Percentiles rank a stretch among this genome's conserved stretches.
Evolutionary conservation across 495 filamentous ascomycete genomes (phyloP).

Genomic region (Xylaria nigripes): DNA sequence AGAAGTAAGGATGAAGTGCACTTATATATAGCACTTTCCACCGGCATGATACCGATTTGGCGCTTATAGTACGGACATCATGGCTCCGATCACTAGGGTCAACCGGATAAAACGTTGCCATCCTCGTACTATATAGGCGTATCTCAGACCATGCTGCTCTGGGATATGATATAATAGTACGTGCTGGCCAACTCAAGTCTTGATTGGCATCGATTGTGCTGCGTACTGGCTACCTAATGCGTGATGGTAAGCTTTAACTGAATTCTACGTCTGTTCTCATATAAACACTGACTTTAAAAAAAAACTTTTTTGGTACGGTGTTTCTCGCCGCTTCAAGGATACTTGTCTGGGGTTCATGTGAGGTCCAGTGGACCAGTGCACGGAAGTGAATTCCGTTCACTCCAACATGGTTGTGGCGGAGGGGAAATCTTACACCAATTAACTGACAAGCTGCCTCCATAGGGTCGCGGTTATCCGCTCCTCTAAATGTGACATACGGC

Average conservation of each 20-base stretch:
- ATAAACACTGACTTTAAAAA: neutral
- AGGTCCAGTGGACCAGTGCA: neutral
- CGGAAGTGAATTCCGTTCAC: slow-evolving; percentile 2
- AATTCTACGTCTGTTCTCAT: neutral
- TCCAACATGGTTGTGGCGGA: neutral
- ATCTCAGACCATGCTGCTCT: neutral
- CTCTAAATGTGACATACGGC: no score
- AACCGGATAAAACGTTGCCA: neutral
- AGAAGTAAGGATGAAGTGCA: neutral
- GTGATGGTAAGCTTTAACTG: no score
- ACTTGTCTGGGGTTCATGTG: neutral
- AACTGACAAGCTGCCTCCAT: neutral
- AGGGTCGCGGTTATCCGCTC: no score
- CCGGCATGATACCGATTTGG: neutral
- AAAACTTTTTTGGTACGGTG: no score
- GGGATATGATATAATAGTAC: neutral
- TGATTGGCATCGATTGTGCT: neutral
- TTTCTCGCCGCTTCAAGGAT: neutral
- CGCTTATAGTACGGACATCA: neutral
- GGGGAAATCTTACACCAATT: slow-evolving; percentile 2
- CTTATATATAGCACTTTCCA: slow-evolving; percentile 1
- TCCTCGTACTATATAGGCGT: neutral
- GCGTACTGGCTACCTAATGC: no score
- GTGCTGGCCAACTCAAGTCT: no score
- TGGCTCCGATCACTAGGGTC: neutral